phyloP scores from a whole-genome alignment of 140 eudicot species.

The Bidens hawaiensis region DNA sequence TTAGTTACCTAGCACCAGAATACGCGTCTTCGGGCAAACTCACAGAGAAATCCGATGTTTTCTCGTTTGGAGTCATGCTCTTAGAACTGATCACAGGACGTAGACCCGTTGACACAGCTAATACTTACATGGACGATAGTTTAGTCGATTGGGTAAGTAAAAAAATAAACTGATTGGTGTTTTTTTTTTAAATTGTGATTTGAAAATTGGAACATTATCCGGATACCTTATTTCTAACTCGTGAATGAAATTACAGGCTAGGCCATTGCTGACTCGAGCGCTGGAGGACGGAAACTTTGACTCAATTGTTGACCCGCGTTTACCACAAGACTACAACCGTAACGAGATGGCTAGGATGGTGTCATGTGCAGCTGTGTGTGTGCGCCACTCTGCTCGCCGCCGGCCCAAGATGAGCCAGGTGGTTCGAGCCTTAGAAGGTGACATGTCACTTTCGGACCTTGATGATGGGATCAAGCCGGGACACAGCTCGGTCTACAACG shows the following conservation, averaged over 20 bases:
- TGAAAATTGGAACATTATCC: neutral
- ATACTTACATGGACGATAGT: conserved; percentile 79
- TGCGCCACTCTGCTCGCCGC: conserved; percentile 55
- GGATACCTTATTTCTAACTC: neutral
- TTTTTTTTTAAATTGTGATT: neutral
- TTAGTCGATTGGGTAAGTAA: conserved; percentile 92
- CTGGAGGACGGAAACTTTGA: conserved; percentile 41
- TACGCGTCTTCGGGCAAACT: conserved; percentile 94
- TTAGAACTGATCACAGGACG: conserved; percentile 93
- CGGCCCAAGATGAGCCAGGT: conserved; percentile 53
- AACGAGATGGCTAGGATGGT: conserved; percentile 50
- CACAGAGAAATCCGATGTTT: conserved; percentile 84
- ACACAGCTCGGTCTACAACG: conserved; percentile 34
- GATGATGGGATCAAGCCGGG: conserved; percentile 47
- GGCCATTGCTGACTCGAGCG: conserved; percentile 44
- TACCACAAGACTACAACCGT: conserved; percentile 35
- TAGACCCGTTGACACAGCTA: conserved; percentile 65
- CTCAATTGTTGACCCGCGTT: conserved; percentile 44
- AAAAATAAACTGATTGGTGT: neutral
- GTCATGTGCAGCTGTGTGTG: conserved; percentile 53
- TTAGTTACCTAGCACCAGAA: conserved; percentile 94
- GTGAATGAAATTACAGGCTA: conserved; percentile 32
- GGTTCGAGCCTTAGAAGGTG: conserved; percentile 51
- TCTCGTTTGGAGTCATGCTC: conserved; percentile 93
- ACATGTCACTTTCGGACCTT: conserved; percentile 35